Evolutionary conservation across 2,329 filamentous ascomycete species (phyloP), one percentile per base, ranked within the genome.

Genomic region (Epicoccum nigrum): DNA sequence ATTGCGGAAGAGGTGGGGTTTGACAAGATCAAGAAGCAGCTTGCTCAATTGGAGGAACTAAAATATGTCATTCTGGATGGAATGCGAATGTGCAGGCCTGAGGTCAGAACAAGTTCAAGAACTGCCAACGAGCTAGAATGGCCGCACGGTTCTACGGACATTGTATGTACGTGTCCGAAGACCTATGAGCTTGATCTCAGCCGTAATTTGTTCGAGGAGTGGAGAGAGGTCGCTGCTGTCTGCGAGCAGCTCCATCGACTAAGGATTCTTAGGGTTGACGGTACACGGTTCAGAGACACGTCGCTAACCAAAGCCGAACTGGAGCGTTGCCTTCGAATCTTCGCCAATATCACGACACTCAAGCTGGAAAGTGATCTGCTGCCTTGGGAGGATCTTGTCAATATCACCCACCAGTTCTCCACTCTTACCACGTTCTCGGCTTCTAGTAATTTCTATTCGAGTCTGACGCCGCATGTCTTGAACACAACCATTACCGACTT

Each of bases 1-100:
- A 83, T 92, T 15, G 93, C 90, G 4, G 89, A 97, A 75, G 93
- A 97, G 75, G 85, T 97, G 27, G 94, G 94, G 23, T 97, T 97
- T 63, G 92, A 96, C 62, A 97, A 97, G 79, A 90, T 97, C 60
- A 85, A 88, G 34, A 83, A 83, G 59, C 85, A 92, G 73, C 86
- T 95, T 65, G 88, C 92, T 61, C 80, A 88, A 67, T 79, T 97
- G 25, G 79, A 87, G 46, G 89, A 94, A 63, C 81, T 97, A 53
- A 87, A 83, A 60, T 86, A 92, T 47, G 86, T 95, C 41, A 84
- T 97, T 31, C 79, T 99, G 7, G 92, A 97, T 74, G 86, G 88
- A 12, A 75, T 90, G 67, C 79, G 84, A 42, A 82, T 97, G 55
- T 73, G 71, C 43, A 68, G 72, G 15, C 64, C 70, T 13, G 53